Percentiles rank a stretch among this genome's conserved stretches.
These are phyloP conservation scores for Monosporascus sp. DNA, from an alignment of 2,329 filamentous ascomycete genomes.

Conservation along the genomic window DNA sequence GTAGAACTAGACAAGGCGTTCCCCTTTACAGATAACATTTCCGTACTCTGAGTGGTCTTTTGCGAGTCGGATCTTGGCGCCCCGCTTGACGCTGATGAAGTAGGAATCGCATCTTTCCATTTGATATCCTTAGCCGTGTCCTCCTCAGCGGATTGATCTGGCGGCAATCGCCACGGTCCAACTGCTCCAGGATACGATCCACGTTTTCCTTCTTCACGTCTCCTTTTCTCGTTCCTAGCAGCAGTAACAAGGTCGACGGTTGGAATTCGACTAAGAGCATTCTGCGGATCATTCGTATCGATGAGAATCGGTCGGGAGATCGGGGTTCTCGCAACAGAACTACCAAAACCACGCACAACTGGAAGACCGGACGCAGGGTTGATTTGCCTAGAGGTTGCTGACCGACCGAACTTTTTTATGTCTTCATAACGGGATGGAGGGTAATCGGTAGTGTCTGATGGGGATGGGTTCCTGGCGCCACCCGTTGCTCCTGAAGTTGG, in stretches of 20 bases:
- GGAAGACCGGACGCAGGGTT: constrained; percentile 25
- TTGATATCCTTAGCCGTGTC: constrained; percentile 32
- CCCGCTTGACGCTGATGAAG: constrained; percentile 7
- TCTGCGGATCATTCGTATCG: constrained; percentile 17
- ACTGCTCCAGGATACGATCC: constrained; percentile 29
- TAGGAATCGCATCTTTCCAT: constrained; percentile 33
- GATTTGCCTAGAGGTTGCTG: constrained; percentile 33
- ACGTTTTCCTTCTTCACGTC: constrained; percentile 30
- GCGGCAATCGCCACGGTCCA: constrained; percentile 33
- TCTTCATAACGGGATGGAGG: constrained; percentile 46
- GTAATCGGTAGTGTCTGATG: constrained; percentile 36
- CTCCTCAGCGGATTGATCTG: constrained; percentile 28
- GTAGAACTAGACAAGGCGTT: constrained; percentile 40
- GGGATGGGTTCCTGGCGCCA: constrained; percentile 35
- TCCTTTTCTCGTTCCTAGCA: constrained; percentile 40
- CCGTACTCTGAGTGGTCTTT: constrained; percentile 17
- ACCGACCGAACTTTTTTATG: constrained; percentile 35
- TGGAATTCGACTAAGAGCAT: constrained; percentile 22
- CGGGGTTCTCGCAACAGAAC: constrained; percentile 32
- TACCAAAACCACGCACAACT: no score
- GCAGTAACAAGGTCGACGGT: constrained; percentile 48
- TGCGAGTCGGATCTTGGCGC: constrained; percentile 20
- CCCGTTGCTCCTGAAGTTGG: constrained; percentile 33
- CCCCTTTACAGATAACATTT: constrained; percentile 25
- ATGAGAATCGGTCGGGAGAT: constrained; percentile 48